Conservation (phyloP, 257 asterid genomes). For the Perilla frutescens region DNA sequence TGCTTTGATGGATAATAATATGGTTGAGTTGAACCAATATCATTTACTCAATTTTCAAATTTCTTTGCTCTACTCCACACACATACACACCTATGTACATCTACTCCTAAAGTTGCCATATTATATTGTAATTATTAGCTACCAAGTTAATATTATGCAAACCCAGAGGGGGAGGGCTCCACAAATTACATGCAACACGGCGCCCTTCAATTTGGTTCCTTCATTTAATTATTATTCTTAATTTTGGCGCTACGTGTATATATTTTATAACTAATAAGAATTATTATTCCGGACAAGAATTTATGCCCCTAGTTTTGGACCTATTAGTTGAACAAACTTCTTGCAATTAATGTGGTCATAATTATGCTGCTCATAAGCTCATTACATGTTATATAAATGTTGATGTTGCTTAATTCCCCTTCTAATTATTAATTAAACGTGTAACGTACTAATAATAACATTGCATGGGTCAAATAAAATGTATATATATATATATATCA, state of each 20-base stretch:
- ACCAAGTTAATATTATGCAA: slow-evolving; percentile 5
- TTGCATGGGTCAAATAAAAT: neutral
- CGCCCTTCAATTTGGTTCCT: neutral
- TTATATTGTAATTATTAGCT: neutral
- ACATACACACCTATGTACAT: neutral
- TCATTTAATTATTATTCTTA: neutral
- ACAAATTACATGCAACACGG: slow-evolving; percentile 11
- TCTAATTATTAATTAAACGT: neutral
- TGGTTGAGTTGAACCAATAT: slow-evolving; percentile 6
- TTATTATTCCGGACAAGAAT: slow-evolving; percentile 13
- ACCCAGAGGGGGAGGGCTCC: slow-evolving; percentile 16
- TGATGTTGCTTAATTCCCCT: neutral
- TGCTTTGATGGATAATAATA: neutral
- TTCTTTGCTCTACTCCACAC: slow-evolving; percentile 11
- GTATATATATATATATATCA: too few species aligned
- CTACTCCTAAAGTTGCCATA: neutral
- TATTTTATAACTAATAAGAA: neutral
- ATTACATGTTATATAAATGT: neutral
- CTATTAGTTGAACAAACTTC: slow-evolving; percentile 41
- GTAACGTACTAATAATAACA: neutral
- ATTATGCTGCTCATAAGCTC: neutral
- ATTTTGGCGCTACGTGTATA: neutral
- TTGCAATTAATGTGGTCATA: slow-evolving; percentile 2
- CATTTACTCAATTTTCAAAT: neutral
- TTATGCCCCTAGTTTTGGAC: slow-evolving; percentile 36